phyloP scores from a whole-genome alignment of 2,329 filamentous ascomycete genomes.

The Talaromyces albobiverticillius region DNA sequence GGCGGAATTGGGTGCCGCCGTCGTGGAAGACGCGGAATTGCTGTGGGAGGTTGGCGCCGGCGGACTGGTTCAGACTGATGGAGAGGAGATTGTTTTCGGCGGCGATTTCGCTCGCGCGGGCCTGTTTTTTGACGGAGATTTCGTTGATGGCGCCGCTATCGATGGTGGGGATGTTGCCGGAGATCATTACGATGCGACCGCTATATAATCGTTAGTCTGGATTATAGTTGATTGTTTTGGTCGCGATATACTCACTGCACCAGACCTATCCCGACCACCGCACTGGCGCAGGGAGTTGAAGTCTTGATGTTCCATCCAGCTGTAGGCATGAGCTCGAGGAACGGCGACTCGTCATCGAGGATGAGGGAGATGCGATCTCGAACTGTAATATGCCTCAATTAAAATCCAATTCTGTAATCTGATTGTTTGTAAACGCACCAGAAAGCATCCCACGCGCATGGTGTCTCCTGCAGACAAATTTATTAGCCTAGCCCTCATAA shows the following conservation, averaged over 20 bases:
- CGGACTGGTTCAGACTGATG: slow-evolving; percentile 41
- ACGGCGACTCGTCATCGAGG: slow-evolving; percentile 38
- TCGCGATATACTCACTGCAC: slow-evolving; percentile 22
- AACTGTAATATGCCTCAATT: too few species aligned
- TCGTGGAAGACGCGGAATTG: slow-evolving; percentile 48
- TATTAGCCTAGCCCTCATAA: too few species aligned
- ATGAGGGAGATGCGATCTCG: slow-evolving; percentile 38
- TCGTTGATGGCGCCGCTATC: slow-evolving; percentile 47
- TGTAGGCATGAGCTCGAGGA: slow-evolving; percentile 39
- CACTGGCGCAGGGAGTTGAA: slow-evolving; percentile 36
- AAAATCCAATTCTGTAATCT: too few species aligned
- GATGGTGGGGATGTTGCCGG: slow-evolving; percentile 43
- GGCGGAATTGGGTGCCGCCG: slow-evolving; percentile 41
- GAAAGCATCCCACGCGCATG: too few species aligned
- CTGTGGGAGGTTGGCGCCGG: slow-evolving; percentile 43
- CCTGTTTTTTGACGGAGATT: slow-evolving; percentile 37
- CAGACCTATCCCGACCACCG: slow-evolving; percentile 39
- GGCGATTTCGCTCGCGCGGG: slow-evolving; percentile 37
- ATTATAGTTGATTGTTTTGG: background rate
- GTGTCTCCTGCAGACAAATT: too few species aligned
- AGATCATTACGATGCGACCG: slow-evolving; percentile 35
- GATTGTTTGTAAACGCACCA: too few species aligned
- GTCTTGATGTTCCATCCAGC: slow-evolving; percentile 33
- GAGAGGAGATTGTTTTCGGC: slow-evolving; percentile 41
- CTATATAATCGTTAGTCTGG: slow-evolving; percentile 17